phyloP scores from a whole-genome alignment of 2,329 filamentous ascomycete species.

The Diaporthe vexans region DNA sequence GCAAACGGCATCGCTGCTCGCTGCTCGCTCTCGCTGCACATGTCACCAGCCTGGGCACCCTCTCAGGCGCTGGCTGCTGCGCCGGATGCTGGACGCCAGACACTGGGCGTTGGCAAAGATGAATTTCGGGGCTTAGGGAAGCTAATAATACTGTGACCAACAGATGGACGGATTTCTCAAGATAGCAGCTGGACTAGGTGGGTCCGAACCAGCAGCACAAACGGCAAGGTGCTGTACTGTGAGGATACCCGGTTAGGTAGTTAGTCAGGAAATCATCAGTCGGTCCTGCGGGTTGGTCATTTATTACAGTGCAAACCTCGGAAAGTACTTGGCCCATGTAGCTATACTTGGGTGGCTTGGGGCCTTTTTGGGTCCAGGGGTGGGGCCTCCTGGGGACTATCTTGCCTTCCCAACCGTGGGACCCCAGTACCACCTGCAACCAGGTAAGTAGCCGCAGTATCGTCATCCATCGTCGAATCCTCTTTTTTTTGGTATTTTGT shows the following conservation, averaged over 20 bases:
- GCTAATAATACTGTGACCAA: slow-evolving; percentile 39
- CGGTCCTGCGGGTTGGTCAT: slow-evolving; percentile 2
- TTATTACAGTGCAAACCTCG: slow-evolving; percentile 15
- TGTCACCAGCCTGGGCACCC: not conserved
- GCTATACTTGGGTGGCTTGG: slow-evolving; percentile 25
- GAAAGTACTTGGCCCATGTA: slow-evolving; percentile 17
- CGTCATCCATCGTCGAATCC: slow-evolving; percentile 26
- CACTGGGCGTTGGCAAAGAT: slow-evolving; percentile 33
- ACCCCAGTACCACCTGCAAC: not conserved
- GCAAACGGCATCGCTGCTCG: not conserved
- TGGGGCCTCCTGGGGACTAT: slow-evolving; percentile 27
- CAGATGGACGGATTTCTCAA: slow-evolving; percentile 34
- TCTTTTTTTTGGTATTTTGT: not conserved
- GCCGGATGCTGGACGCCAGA: not conserved
- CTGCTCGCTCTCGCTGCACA: not conserved
- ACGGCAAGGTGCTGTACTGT: slow-evolving; percentile 5
- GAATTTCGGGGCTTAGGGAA: slow-evolving; percentile 38
- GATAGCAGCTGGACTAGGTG: slow-evolving; percentile 38
- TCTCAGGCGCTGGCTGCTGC: not conserved
- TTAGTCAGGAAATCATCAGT: not conserved
- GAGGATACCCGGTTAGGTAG: slow-evolving; percentile 12
- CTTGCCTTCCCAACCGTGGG: not conserved
- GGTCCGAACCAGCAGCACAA: slow-evolving; percentile 28
- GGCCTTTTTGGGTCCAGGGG: slow-evolving; percentile 4
- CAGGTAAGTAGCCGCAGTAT: slow-evolving; percentile 2